These are phyloP conservation scores for Colletotrichum godetiae DNA, from an alignment of 2,329 filamentous ascomycete genomes.

Conservation along the genomic window DNA sequence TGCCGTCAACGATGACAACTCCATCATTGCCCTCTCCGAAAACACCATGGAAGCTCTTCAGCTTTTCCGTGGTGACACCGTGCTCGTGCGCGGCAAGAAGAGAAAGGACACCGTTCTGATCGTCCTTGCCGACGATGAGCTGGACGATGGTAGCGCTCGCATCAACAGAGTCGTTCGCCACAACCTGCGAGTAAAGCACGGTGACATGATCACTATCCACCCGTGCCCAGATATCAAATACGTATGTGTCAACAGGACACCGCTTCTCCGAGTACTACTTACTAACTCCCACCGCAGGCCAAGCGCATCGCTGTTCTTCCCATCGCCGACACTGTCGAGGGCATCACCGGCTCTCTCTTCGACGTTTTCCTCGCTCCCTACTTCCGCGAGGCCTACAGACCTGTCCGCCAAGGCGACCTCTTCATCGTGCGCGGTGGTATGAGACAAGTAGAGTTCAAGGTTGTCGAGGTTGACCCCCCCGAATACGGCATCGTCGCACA, in stretches of 20 bases:
- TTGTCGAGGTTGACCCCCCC: conserved; percentile 97
- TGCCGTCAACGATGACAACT: conserved; percentile 99
- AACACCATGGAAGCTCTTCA: conserved; percentile 99
- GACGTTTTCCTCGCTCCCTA: conserved; percentile 99
- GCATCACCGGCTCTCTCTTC: conserved; percentile 96
- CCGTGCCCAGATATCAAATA: conserved; percentile 99
- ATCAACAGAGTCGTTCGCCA: conserved; percentile 99
- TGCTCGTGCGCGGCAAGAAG: conserved; percentile 99
- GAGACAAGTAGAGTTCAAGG: conserved; percentile 99
- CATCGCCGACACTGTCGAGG: conserved; percentile 98
- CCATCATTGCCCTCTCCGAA: conserved; percentile 97
- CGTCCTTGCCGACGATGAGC: conserved; percentile 95
- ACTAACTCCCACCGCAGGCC: conserved; percentile 68
- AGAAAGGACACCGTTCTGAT: conserved; percentile 98
- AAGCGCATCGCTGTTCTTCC: conserved; percentile 99
- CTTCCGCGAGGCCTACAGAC: conserved; percentile 98
- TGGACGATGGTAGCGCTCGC: conserved; percentile 95
- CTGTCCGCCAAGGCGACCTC: conserved; percentile 95
- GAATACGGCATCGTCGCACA: conserved; percentile 99
- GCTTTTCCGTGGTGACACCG: conserved; percentile 98
- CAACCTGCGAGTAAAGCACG: conserved; percentile 98
- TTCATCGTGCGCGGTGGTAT: conserved; percentile 98
- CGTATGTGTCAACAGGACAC: conserved; percentile 67
- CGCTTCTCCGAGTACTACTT: conserved; percentile 23
- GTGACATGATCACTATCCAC: conserved; percentile 97